Evolutionary conservation across 768 basidiomycete genomes (phyloP).

Genomic region (Auricularia sp.): DNA sequence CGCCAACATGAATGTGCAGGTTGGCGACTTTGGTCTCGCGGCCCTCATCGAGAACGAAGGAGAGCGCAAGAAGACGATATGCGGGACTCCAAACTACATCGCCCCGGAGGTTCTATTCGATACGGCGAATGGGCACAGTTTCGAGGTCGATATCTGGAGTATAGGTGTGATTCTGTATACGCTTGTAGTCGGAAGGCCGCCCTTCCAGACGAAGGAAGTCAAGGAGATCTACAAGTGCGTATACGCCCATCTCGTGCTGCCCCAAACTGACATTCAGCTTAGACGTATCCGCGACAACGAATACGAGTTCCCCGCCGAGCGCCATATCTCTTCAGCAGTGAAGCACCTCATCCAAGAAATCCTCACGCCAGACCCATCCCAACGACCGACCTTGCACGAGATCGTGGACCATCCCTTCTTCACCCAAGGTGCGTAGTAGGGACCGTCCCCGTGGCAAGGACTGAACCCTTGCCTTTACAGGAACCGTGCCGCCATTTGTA

Average conservation of each 20-base stretch:
- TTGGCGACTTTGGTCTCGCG: slow-evolving; percentile 94
- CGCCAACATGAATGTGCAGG: slow-evolving; percentile 85
- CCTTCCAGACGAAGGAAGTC: slow-evolving; percentile 97
- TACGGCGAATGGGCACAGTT: slow-evolving; percentile 91
- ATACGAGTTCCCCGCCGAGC: slow-evolving; percentile 82
- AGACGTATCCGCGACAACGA: slow-evolving; percentile 90
- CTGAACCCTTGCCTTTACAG: no score
- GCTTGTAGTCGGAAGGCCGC: slow-evolving; percentile 82
- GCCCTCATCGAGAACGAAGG: slow-evolving; percentile 94
- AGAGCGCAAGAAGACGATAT: slow-evolving; percentile 96
- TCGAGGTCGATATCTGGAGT: slow-evolving; percentile 97
- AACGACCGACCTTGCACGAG: slow-evolving; percentile 15
- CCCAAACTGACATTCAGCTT: no score
- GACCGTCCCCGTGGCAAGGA: no score
- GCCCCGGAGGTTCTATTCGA: slow-evolving; percentile 97
- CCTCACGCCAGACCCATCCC: slow-evolving; percentile 81
- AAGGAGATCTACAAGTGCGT: slow-evolving; percentile 88
- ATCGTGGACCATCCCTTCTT: background rate
- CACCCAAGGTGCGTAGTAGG: slow-evolving; percentile 23
- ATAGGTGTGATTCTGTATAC: slow-evolving; percentile 85
- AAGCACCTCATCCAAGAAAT: slow-evolving; percentile 74
- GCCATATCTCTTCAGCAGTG: slow-evolving; percentile 54
- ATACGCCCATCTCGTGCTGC: background rate
- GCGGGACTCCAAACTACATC: slow-evolving; percentile 97
- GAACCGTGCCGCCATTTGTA: no score